Base-by-base conservation (phyloP, 2,329 filamentous ascomycete species). In the Fusarium vanettenii region DNA sequence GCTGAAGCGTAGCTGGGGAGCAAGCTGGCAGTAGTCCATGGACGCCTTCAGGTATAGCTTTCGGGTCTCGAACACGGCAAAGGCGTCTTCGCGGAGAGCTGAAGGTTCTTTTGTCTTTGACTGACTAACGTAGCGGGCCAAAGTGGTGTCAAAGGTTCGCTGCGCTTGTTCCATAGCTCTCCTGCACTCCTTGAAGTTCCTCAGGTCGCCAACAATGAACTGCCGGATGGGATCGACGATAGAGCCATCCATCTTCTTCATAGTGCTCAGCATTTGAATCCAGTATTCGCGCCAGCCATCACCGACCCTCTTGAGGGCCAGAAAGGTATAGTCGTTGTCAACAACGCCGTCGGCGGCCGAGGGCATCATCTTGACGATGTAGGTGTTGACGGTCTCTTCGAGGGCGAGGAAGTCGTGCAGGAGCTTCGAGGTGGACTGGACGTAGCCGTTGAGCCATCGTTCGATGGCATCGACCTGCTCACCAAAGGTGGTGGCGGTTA, bases 81-180 rank as follows among this genome's bases (percentile, higher is more conserved):
- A 99, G 1, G 97, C 97, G 83, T 99, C 97, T 82, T 99, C 97
- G 70, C 97, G 90, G 66, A 99, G 87, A 1, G 95, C 91, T 0
- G 95, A 98, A 0, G 96, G 91, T 83, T 99, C 97, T 84, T 98
- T 99, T 7, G 94, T 92, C 86, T 98, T 98, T 75, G 92, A 93
- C 83, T 98, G 95, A 4, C 90, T 87, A 6, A 95, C 89, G 80
- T 97, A 98, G 68, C 95, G 91, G 25, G 94, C 90, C 67, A 98
- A 89, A 4, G 94, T 91, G 64, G 90, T 89, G 81, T 99, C 97
- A 79, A 95, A 98, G 4, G 90, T 89, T 83, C 95, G 94, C 83
- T 99, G 97, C 0, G 94, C 88, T 56, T 90, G 86, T 69, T 98
- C 96, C 66, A 98, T 87, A 14, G 87, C 86, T 76, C 93, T 91